A percentile compares a stretch with the other conserved stretches of the same genome.
These are phyloP conservation scores for Acacia confusa DNA, from an alignment of 306 rosid genomes.

Conservation along the genomic window DNA sequence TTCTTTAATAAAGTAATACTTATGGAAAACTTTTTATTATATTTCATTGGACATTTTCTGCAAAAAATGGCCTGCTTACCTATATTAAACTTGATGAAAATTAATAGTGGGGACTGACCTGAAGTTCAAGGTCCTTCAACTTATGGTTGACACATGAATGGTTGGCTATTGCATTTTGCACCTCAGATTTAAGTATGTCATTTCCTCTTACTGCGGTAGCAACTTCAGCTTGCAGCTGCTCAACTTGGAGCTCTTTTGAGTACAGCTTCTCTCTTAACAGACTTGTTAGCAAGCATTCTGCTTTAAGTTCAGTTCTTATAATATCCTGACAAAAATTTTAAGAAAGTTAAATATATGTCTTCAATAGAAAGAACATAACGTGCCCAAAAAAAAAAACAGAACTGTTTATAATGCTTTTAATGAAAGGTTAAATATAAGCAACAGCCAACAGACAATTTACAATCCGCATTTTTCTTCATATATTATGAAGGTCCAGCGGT, in stretches of 20 bases:
- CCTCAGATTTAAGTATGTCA: conserved; percentile 75
- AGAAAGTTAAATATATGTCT: conserved; percentile 1
- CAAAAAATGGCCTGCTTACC: background rate
- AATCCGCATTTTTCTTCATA: conserved; percentile 6
- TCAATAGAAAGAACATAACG: background rate
- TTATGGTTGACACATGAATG: conserved; percentile 66
- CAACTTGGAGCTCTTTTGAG: conserved; percentile 82
- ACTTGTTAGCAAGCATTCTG: conserved; percentile 77
- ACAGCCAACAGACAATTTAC: background rate
- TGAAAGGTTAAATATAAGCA: conserved; percentile 15
- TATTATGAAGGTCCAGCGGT: conserved; percentile 19
- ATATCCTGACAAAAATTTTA: conserved; percentile 45
- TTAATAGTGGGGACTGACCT: conserved; percentile 48
- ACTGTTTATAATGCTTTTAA: background rate
- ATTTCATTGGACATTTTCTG: background rate
- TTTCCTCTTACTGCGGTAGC: conserved; percentile 93
- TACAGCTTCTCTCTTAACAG: conserved; percentile 75
- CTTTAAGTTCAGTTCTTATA: conserved; percentile 67
- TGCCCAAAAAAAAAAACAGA: background rate
- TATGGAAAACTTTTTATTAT: background rate
- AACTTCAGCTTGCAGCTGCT: conserved; percentile 89
- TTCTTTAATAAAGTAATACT: background rate
- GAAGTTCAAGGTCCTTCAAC: conserved; percentile 80
- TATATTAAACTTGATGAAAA: conserved; percentile 13
- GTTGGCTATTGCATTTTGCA: conserved; percentile 72